Conservation (phyloP, 2,329 filamentous ascomycete species). For the Aspergillus costaricaensis region DNA sequence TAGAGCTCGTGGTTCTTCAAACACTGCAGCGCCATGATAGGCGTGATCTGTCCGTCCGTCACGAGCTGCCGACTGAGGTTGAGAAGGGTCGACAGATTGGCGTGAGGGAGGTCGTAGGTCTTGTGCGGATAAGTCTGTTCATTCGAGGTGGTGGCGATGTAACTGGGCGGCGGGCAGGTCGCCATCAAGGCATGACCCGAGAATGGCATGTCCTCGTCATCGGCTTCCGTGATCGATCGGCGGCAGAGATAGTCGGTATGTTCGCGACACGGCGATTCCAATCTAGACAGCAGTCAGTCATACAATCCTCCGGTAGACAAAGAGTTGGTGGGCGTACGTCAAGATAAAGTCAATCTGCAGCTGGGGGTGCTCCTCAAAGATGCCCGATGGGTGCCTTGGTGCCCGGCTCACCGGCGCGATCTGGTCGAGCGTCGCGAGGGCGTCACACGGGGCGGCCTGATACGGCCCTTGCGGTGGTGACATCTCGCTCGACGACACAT, state of each 20-base stretch:
- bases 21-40: conserved; percentile 91
- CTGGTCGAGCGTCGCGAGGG: conserved; percentile 28
- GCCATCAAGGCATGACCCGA: conserved; percentile 95
- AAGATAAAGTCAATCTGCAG: conserved; percentile 52
- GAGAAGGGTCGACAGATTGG: conserved; percentile 76
- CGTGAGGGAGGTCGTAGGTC: conserved; percentile 77
- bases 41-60: conserved; percentile 80
- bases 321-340: conserved; percentile 36
- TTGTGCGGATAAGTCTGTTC: conserved; percentile 64
- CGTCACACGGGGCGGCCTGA: conserved; percentile 26
- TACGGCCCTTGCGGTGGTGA: conserved; percentile 27
- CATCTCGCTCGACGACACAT: conserved; percentile 31
- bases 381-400: conserved; percentile 30
- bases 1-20: conserved; percentile 73
- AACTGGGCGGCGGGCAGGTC: conserved; percentile 74
- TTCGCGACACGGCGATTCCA: conserved; percentile 57
- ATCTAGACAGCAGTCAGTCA: conserved; percentile 35
- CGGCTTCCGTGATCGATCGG: conserved; percentile 59
- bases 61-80: conserved; percentile 81
- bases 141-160: conserved; percentile 56
- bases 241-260: conserved; percentile 85
- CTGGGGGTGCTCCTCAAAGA: conserved; percentile 50
- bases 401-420: conserved; percentile 20
- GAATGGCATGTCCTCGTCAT: conserved; percentile 62
- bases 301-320: neutral